phyloP scores from a whole-genome alignment of 331 rosid species.

The Acacia concinna region DNA sequence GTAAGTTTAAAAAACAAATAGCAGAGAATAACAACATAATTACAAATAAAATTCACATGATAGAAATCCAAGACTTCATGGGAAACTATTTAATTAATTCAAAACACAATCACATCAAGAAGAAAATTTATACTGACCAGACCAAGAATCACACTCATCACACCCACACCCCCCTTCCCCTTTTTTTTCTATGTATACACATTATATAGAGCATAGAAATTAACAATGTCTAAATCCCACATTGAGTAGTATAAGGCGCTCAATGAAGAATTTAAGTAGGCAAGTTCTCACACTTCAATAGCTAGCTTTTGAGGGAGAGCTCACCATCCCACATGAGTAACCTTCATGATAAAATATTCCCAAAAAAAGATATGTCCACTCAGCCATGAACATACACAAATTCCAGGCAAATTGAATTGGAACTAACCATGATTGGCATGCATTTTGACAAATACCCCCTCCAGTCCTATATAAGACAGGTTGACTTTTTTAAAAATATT shows the following conservation, averaged over 20 bases:
- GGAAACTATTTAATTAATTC: background rate
- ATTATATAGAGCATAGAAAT: background rate
- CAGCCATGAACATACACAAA: background rate
- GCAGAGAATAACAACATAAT: background rate
- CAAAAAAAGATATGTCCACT: background rate
- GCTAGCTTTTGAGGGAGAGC: background rate
- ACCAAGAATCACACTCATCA: background rate
- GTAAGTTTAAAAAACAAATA: background rate
- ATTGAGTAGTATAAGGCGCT: background rate
- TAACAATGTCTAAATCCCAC: background rate
- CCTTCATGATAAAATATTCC: background rate
- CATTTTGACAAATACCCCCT: too few relatives aligned
- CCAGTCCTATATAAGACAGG: too few relatives aligned
- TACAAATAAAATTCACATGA: background rate
- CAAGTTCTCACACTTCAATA: background rate
- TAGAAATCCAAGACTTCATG: background rate
- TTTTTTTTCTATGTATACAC: too few relatives aligned
- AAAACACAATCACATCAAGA: background rate
- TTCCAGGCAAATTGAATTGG: background rate
- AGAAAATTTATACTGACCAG: background rate
- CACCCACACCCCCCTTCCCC: background rate
- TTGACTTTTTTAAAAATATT: too few relatives aligned
- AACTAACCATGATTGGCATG: background rate
- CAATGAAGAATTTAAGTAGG: background rate
- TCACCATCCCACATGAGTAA: background rate